A percentile compares a stretch with the other conserved stretches of the same genome.
Conservation (phyloP, 345 rosid species). For the Aquilaria malaccensis region DNA sequence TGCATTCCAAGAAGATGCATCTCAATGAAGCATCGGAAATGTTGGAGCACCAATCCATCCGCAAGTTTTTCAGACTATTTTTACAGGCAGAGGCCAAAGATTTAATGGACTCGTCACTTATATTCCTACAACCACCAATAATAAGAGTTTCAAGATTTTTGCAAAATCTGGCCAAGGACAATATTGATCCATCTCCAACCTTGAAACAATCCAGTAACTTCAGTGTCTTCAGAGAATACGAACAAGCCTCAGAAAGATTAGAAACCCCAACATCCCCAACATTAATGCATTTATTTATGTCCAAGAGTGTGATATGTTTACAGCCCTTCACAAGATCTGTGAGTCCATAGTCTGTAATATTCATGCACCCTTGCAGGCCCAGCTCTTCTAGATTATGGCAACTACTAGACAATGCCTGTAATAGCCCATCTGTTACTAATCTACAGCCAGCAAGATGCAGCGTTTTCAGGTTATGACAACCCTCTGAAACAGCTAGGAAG, state of each 20-base stretch:
- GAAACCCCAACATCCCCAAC: slow-evolving; percentile 70
- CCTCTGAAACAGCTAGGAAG: slow-evolving; percentile 61
- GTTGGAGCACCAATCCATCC: slow-evolving; percentile 94
- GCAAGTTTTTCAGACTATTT: slow-evolving; percentile 58
- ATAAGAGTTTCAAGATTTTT: slow-evolving; percentile 64
- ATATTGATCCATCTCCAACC: slow-evolving; percentile 60
- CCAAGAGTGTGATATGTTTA: slow-evolving; percentile 46
- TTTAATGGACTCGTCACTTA: slow-evolving; percentile 54
- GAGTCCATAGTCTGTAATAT: slow-evolving; percentile 61
- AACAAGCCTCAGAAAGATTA: slow-evolving; percentile 55
- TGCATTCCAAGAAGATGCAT: slow-evolving; percentile 57
- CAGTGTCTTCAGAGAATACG: slow-evolving; percentile 56
- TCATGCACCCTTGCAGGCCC: slow-evolving; percentile 73
- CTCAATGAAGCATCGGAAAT: slow-evolving; percentile 63
- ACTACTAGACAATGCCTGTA: slow-evolving; percentile 48
- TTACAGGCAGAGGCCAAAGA: slow-evolving; percentile 56
- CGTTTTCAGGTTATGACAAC: slow-evolving; percentile 54
- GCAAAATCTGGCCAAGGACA: slow-evolving; percentile 59
- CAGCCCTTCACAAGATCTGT: slow-evolving; percentile 65
- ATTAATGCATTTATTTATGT: slow-evolving; percentile 74
- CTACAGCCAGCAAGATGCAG: slow-evolving; percentile 74
- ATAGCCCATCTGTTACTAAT: slow-evolving; percentile 43
- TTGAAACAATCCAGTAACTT: slow-evolving; percentile 78
- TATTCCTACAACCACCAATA: slow-evolving; percentile 75
- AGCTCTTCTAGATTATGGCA: slow-evolving; percentile 56